phyloP scores from a whole-genome alignment of 192 early-diverging fungal genomes.

The Backusella sp. region DNA sequence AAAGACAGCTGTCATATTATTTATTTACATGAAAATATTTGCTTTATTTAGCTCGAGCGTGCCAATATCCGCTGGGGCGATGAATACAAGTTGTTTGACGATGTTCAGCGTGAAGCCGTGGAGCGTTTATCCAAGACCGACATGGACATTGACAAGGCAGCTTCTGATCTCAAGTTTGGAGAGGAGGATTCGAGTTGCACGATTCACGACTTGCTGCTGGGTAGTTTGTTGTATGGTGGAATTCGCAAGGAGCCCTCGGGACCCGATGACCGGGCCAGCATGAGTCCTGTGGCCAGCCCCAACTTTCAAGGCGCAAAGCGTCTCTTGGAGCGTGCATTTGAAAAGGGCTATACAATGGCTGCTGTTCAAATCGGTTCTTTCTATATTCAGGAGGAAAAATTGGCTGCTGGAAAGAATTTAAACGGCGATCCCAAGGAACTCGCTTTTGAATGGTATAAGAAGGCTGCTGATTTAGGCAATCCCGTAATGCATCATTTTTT shows the following conservation, averaged over 20 bases:
- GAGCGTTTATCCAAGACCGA: slow-evolving; percentile 35
- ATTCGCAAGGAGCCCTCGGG: slow-evolving; percentile 33
- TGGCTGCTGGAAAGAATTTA: slow-evolving; percentile 45
- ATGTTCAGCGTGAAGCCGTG: slow-evolving; percentile 48
- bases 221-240: slow-evolving; percentile 45
- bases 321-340: slow-evolving; percentile 46
- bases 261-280: slow-evolving; percentile 31
- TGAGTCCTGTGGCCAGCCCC: slow-evolving; percentile 43
- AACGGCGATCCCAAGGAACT: slow-evolving; percentile 44
- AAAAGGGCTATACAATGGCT: slow-evolving; percentile 51
- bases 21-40: slow-evolving; percentile 6
- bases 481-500: slow-evolving; percentile 33
- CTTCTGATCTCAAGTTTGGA: slow-evolving; percentile 33
- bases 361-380: slow-evolving; percentile 51
- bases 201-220: slow-evolving; percentile 44
- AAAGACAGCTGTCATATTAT: not conserved
- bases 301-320: slow-evolving; percentile 47
- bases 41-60: slow-evolving; percentile 36
- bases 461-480: slow-evolving; percentile 45
- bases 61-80: slow-evolving; percentile 33
- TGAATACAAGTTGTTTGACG: slow-evolving; percentile 43
- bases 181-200: slow-evolving; percentile 30
- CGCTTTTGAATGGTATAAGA: slow-evolving; percentile 44
- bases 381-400: slow-evolving; percentile 47
- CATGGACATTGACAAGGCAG: slow-evolving; percentile 48